These are phyloP conservation scores for Vigna radiata DNA, from an alignment of 306 rosid genomes.

Conservation along the genomic window DNA sequence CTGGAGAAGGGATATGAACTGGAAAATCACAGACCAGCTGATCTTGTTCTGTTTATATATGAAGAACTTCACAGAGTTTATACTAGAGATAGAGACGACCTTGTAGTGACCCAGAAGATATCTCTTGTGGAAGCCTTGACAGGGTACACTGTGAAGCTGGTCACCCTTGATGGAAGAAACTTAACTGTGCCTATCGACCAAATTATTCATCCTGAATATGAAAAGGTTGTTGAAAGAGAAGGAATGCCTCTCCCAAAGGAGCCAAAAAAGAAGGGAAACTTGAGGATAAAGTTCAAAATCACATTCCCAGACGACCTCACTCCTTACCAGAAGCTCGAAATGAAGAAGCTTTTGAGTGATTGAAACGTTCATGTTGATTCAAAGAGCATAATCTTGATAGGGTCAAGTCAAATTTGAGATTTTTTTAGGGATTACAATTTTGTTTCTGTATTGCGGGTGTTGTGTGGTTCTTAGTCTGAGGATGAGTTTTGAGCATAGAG, in stretches of 20 bases:
- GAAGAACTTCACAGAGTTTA: neutral
- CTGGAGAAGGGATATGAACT: neutral
- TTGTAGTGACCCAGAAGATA: conserved; percentile 49
- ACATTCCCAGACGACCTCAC: neutral
- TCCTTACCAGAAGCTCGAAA: neutral
- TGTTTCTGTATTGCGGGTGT: too few species aligned
- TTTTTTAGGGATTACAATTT: too few species aligned
- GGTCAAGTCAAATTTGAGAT: too few species aligned
- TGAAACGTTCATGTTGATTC: neutral
- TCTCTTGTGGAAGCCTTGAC: conserved; percentile 60
- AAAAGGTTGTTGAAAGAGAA: conserved; percentile 60
- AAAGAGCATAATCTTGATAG: too few species aligned
- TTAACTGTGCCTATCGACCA: conserved; percentile 52
- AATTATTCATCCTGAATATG: conserved; percentile 58
- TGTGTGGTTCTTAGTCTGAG: neutral
- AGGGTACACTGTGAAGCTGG: conserved; percentile 56
- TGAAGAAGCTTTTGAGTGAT: neutral
- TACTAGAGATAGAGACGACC: conserved; percentile 59
- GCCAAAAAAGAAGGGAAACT: conserved; percentile 37
- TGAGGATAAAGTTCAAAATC: neutral
- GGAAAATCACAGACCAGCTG: neutral
- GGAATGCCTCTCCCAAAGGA: conserved; percentile 68
- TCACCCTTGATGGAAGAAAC: conserved; percentile 61
- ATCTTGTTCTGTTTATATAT: too few species aligned
- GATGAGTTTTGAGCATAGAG: neutral